phyloP scores from a whole-genome alignment of 148 eudicot species.

The Chenopodium album region DNA sequence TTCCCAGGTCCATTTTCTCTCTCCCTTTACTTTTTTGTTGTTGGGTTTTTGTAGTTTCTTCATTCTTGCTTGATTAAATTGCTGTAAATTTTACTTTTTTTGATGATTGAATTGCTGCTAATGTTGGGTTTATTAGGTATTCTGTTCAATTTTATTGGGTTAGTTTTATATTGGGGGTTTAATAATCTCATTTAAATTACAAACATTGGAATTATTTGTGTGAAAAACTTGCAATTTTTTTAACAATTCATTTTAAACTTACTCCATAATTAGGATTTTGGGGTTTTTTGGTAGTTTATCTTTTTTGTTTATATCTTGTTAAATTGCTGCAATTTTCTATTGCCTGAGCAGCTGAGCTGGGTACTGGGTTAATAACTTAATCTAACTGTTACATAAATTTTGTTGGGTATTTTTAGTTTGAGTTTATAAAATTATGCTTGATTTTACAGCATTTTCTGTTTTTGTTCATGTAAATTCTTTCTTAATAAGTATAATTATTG shows the following conservation, averaged over 20 bases:
- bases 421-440: not conserved
- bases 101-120: not conserved
- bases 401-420: not conserved
- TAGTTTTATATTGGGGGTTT: not conserved
- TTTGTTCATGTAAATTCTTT: no score
- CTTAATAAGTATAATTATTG: not conserved
- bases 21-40: not conserved
- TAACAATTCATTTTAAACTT: no score
- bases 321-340: no score
- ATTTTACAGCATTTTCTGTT: not conserved
- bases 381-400: not conserved
- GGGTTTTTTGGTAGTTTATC: no score
- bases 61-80: not conserved
- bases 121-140: not conserved
- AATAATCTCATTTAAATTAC: not conserved
- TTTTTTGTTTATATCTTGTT: no score
- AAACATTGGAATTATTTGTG: no score
- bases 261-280: no score
- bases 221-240: no score
- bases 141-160: not conserved
- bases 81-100: not conserved
- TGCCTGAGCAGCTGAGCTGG: not conserved
- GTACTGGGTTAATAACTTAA: not conserved
- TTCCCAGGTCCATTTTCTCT: slow-evolving; percentile 53
- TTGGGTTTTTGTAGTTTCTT: not conserved